A percentile compares a stretch with the other conserved stretches of the same genome.
phyloP scores from a whole-genome alignment of 306 rosid genomes.

The Gastrolobium bilobum region DNA sequence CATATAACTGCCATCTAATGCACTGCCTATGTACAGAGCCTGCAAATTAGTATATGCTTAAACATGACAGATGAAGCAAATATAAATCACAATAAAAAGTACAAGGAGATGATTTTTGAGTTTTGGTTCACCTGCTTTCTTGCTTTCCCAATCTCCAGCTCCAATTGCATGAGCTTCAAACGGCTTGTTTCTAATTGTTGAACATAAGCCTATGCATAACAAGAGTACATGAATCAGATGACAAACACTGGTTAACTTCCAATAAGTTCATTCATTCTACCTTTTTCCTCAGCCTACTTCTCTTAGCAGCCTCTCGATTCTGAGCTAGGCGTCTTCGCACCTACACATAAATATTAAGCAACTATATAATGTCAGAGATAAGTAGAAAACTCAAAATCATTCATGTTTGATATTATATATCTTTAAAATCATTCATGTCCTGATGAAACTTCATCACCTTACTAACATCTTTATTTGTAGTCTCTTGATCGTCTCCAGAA shows the following conservation, averaged over 20 bases:
- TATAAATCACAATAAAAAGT: constrained; percentile 4
- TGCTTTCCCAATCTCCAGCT: constrained; percentile 75
- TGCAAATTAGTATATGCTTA: constrained; percentile 50
- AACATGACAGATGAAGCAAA: constrained; percentile 10
- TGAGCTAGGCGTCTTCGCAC: constrained; percentile 79
- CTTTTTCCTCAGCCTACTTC: constrained; percentile 83
- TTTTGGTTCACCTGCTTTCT: constrained; percentile 73
- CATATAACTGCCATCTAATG: constrained; percentile 57
- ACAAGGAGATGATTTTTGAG: constrained; percentile 27
- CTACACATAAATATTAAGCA: constrained; percentile 49
- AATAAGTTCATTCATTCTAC: constrained; percentile 49
- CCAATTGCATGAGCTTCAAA: constrained; percentile 79
- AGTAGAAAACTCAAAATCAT: constrained; percentile 21
- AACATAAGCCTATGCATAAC: constrained; percentile 78
- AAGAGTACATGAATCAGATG: constrained; percentile 42
- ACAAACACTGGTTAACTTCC: constrained; percentile 38
- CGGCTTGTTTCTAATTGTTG: constrained; percentile 87
- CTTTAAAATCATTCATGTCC: neutral
- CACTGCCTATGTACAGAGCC: constrained; percentile 58
- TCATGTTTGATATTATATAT: constrained; percentile 5
- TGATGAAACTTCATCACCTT: constrained; percentile 68
- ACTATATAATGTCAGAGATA: constrained; percentile 35
- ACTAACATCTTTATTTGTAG: constrained; percentile 54
- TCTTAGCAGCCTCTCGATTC: constrained; percentile 93
- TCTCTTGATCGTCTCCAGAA: constrained; percentile 69